Conservation (phyloP, 129 eudicot genomes). For the Centella asiatica region DNA sequence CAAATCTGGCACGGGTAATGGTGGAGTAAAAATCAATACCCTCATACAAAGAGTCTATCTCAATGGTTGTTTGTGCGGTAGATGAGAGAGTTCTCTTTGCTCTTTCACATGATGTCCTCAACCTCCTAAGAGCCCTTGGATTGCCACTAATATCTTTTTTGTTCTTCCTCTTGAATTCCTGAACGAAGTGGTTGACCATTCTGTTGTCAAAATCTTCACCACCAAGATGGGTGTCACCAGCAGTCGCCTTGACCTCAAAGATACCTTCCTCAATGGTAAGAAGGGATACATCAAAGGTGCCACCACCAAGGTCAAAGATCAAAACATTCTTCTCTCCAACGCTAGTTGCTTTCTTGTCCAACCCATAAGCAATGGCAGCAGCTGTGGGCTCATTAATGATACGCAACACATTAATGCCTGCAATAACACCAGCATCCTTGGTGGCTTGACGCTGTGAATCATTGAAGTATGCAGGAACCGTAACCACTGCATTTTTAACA, state of each 20-base stretch:
- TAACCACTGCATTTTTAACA: constrained; percentile 64
- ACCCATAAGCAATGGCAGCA: constrained; percentile 75
- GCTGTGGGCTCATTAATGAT: constrained; percentile 84
- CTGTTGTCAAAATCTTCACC: constrained; percentile 90
- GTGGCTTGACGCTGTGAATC: constrained; percentile 83
- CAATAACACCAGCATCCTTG: constrained; percentile 77
- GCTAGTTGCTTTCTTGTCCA: constrained; percentile 67
- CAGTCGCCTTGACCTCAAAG: constrained; percentile 81
- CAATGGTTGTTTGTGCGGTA: constrained; percentile 80
- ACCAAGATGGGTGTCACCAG: constrained; percentile 84
- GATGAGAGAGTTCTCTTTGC: constrained; percentile 83
- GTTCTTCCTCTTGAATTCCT: constrained; percentile 76
- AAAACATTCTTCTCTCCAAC: constrained; percentile 80
- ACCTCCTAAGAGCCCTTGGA: constrained; percentile 69
- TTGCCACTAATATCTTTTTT: constrained; percentile 74
- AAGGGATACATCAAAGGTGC: constrained; percentile 80
- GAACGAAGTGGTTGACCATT: constrained; percentile 83
- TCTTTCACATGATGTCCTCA: constrained; percentile 72
- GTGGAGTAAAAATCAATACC: constrained; percentile 86
- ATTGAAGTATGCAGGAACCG: constrained; percentile 77
- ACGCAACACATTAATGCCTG: constrained; percentile 71
- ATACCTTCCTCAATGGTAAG: constrained; percentile 84
- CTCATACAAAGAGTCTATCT: constrained; percentile 64
- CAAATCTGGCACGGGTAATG: constrained; percentile 75
- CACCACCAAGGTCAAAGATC: constrained; percentile 82